Evolutionary conservation across 2,329 filamentous ascomycete genomes (phyloP), one percentile per base, ranked within the genome.

Genomic region (Claviceps fusiformis): DNA sequence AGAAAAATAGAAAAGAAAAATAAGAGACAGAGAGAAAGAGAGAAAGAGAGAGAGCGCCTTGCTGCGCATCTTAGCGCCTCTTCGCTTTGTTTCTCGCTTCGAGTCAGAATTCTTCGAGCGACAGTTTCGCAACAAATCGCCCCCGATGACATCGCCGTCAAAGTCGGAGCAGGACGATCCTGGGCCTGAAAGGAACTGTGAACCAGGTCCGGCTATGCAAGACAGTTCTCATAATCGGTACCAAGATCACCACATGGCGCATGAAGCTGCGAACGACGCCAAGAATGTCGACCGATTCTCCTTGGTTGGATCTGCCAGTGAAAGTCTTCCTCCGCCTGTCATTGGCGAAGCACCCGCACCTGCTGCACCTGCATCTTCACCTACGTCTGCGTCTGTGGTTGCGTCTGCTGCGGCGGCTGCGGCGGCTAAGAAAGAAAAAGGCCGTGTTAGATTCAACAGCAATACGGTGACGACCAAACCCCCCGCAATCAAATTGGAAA

Each of bases 401-500:
- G 15, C 46, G 10, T 7, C 39, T 45, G 41, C 56, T 0, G 56
- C 50, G 5, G 52, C 56, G 9, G 56, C 47, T 1, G 57, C 55
- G 1, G 54, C 55, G 3, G 52, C 47, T n/a, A 73, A 67, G 60
- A 72, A 68, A 51, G 74, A 76, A 57, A 76, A 75, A 59, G 73
- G 71, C 3, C 70, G 74, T 33, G 74, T 76, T 33, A 69, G 74
- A 7, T 76, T 76, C 59, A 76, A 76, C 61, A 76, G 73, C 64
- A 71, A 67, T 55, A 71, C 73, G 33, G 71, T 61, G 19, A 64
- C 62, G 27, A 66, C 60, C 45, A 66, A 58, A 56, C 67, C 61
- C 50, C 64, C 59, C 11, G 54, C 57, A 29, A 50, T 54, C 48
- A 57, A 62, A n/a, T 54, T 58, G 35, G 54, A 50, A 39, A 29